Evolutionary conservation across 1,284 basidiomycete species (phyloP), one percentile per base, ranked within the genome.

Genomic region (Pseudozyma sp.): DNA sequence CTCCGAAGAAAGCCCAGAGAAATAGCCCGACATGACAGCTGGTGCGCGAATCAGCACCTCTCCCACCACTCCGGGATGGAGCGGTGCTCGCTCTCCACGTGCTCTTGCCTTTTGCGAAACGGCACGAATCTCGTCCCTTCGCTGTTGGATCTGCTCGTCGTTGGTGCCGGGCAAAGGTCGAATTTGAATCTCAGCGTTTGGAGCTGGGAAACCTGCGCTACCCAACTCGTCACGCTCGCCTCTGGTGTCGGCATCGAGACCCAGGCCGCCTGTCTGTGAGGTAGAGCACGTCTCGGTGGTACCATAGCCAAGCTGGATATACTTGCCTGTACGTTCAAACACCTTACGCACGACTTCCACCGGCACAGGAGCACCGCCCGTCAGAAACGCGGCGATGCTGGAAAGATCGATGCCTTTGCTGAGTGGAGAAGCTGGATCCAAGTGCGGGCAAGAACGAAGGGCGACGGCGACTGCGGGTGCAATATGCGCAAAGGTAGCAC

Each of bases 381-480:
- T 84, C 5, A 84, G 81, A 59, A 83, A 82, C 14, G 79, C 83
- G 19, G 69, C 69, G 10, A 86, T 83, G 52, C 79, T 82, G 3
- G 80, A 80, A 0, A 86, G 70, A 53, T 86, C 83, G 63, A 80
- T 84, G 14, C 75, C 76, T 18, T 74, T 56, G 45, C 60, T 57
- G 40, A 66, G 50, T 5, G 64, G 71, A 14, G 53, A 56, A 4
- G 59, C 10, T n/a, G 53, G 39, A 40, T 72, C 61, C n/a, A 66
- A 59, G 18, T 86, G 78, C 16, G 83, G 81, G 13, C 80, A 83
- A 39, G 85, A 83, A 18, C 83, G 81, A 18, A 87, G 73, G 0
- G 83, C 82, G 25, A 86, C 83, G 9, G 85, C 86, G 14, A 86
- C 77, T 5, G 86, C 86, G 9, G 86, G 86, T 1, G 85, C 85